phyloP scores from a whole-genome alignment of 805 yeast species.

The Myxozyma lipomycoides region DNA sequence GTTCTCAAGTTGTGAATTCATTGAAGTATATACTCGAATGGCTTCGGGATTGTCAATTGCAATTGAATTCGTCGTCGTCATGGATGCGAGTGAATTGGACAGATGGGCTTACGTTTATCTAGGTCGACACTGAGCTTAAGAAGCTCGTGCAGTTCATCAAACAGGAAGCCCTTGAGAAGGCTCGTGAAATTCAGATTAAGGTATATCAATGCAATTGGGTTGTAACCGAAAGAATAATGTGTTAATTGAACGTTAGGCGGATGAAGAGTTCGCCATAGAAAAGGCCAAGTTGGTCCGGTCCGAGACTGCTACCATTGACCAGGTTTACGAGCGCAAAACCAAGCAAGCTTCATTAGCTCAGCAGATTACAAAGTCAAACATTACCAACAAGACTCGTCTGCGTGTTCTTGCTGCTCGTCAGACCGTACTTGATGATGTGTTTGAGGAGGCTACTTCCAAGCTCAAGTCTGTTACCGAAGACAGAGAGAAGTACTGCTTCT shows the following conservation, averaged over 20 bases:
- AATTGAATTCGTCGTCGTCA: no score
- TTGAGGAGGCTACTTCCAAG: constrained; percentile 61
- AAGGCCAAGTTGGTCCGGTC: constrained; percentile 91
- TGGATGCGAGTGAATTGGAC: no score
- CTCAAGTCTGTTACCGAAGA: constrained; percentile 58
- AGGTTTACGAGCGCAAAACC: constrained; percentile 70
- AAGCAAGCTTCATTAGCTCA: constrained; percentile 91
- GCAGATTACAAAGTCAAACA: constrained; percentile 92
- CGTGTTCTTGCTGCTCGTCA: constrained; percentile 85
- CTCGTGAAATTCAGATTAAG: constrained; percentile 89
- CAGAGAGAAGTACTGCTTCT: constrained; percentile 56
- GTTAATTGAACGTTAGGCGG: constrained; percentile 49
- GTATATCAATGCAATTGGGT: constrained; percentile 25
- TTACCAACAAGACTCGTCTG: constrained; percentile 91
- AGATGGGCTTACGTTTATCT: no score
- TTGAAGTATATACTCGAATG: no score
- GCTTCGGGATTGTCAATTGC: no score
- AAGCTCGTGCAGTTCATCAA: constrained; percentile 98
- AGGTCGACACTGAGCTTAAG: constrained; percentile 85
- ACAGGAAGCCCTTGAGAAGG: constrained; percentile 98
- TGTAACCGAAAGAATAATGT: background rate
- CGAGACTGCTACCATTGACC: constrained; percentile 85
- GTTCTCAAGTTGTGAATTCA: no score
- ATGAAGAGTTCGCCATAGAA: constrained; percentile 97
- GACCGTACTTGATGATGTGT: constrained; percentile 67